Percentiles rank a stretch among this genome's conserved stretches.
phyloP scores from a whole-genome alignment of 1,284 basidiomycete species.

The Malassezia restricta region DNA sequence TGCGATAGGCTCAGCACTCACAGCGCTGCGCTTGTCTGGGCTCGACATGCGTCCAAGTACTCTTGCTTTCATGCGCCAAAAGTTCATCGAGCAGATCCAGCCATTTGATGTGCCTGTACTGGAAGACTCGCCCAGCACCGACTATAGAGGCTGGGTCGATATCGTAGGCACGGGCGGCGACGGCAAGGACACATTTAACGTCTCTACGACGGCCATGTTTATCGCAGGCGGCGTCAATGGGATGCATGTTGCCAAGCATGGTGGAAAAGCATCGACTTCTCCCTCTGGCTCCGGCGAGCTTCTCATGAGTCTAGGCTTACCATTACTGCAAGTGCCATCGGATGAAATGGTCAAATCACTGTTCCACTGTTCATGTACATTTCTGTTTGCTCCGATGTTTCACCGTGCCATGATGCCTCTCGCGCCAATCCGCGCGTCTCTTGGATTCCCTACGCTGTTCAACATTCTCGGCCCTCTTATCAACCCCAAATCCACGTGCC shows the following conservation, averaged over 20 bases:
- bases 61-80: conserved; percentile 26
- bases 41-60: conserved; percentile 29
- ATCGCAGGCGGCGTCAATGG: conserved; percentile 82
- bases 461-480: conserved; percentile 88
- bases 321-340: conserved; percentile 57
- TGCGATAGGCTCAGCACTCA: conserved; percentile 36
- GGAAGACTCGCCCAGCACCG: neutral
- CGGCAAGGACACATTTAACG: conserved; percentile 93
- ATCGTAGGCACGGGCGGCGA: conserved; percentile 76
- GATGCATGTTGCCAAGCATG: conserved; percentile 89
- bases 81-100: conserved; percentile 24
- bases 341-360: conserved; percentile 46
- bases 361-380: conserved; percentile 59
- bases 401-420: conserved; percentile 75
- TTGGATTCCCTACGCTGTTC: conserved; percentile 95
- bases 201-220: conserved; percentile 85
- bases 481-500: conserved; percentile 75
- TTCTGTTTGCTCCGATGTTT: conserved; percentile 86
- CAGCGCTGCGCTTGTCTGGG: conserved; percentile 34
- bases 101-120: neutral
- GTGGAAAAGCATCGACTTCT: conserved; percentile 82
- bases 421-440: conserved; percentile 68
- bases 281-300: conserved; percentile 89
- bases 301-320: conserved; percentile 69
- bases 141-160: conserved; percentile 34